Evolutionary conservation across 495 filamentous ascomycete species (phyloP).

Genomic region (Aspergillus steynii): DNA sequence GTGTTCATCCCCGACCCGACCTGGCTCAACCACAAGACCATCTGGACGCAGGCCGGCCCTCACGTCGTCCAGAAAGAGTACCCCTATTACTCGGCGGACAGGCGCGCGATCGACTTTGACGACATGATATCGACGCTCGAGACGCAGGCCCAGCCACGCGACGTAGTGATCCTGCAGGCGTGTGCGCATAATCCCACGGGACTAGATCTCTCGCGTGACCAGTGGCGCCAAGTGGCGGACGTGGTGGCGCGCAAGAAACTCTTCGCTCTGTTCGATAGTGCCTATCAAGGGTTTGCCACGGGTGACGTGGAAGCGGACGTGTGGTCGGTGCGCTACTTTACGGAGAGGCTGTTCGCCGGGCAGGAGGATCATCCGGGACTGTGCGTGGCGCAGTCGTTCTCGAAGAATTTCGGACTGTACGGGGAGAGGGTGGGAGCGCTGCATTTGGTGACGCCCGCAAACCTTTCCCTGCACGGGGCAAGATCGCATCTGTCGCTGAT

Average conservation of each 20-base stretch:
- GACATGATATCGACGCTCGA: conserved; percentile 24
- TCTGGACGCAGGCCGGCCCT: conserved; percentile 24
- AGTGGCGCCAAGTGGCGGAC: conserved; percentile 37
- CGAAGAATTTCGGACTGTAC: conserved; percentile 49
- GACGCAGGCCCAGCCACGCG: conserved; percentile 18
- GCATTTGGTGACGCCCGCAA: conserved; percentile 20
- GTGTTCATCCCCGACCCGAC: conserved; percentile 34
- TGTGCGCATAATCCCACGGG: conserved; percentile 51
- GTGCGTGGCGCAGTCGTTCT: conserved; percentile 39
- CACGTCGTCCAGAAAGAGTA: conserved; percentile 20
- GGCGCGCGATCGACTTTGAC: conserved; percentile 20
- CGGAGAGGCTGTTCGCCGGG: background rate
- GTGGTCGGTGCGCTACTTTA: conserved; percentile 42
- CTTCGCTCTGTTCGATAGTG: conserved; percentile 44
- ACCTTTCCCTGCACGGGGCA: conserved; percentile 12
- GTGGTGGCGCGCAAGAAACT: conserved; percentile 27
- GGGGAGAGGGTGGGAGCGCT: conserved; percentile 38
- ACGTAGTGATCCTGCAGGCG: conserved; percentile 40
- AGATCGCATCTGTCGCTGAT: conserved; percentile 18
- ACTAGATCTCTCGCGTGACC: conserved; percentile 29
- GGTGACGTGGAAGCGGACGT: conserved; percentile 40
- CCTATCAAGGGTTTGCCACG: conserved; percentile 48
- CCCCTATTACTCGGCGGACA: conserved; percentile 33
- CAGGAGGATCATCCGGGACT: conserved; percentile 16
- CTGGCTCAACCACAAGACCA: conserved; percentile 33